These are phyloP conservation scores for Phaeosphaeria sp. DNA, from an alignment of 2,329 filamentous ascomycete genomes.

Conservation along the genomic window DNA sequence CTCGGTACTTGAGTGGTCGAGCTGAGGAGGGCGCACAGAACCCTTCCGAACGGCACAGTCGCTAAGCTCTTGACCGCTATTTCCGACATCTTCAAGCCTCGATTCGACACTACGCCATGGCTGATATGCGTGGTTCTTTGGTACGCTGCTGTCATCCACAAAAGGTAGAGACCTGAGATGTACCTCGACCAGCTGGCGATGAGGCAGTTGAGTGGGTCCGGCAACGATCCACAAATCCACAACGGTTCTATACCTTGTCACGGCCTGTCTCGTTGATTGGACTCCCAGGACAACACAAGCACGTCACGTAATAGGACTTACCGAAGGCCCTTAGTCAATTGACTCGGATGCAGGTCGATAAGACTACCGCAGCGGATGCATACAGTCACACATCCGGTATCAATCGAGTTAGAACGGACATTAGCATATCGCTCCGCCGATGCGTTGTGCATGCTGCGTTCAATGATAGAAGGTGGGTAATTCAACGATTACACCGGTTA, in stretches of 20 bases:
- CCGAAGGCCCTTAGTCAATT: conserved; percentile 44
- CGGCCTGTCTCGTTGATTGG: conserved; percentile 13
- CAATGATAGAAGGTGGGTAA: conserved; percentile 10
- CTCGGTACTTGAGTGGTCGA: background rate
- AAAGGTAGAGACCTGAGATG: background rate
- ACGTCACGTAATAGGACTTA: conserved; percentile 36
- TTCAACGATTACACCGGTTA: conserved; percentile 27
- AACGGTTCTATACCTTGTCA: conserved; percentile 8
- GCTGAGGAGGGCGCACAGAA: conserved; percentile 2
- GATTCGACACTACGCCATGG: background rate
- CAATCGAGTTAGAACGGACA: conserved; percentile 26
- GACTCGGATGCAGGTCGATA: conserved; percentile 38
- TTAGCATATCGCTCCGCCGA: conserved; percentile 19
- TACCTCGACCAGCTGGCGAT: background rate
- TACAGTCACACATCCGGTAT: conserved; percentile 23
- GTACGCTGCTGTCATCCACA: background rate
- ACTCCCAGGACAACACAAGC: conserved; percentile 17
- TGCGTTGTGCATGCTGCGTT: conserved; percentile 20
- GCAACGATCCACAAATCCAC: conserved; percentile 5
- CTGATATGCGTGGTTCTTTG: background rate
- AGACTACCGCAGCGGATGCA: conserved; percentile 31
- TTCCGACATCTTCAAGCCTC: background rate
- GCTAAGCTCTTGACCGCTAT: conserved; percentile 6
- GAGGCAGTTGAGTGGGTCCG: conserved; percentile 1
- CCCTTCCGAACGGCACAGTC: conserved; percentile 8